These are phyloP conservation scores for Cyclotella atomus DNA, from an alignment of 108 stramenopile genomes.

Conservation along the genomic window DNA sequence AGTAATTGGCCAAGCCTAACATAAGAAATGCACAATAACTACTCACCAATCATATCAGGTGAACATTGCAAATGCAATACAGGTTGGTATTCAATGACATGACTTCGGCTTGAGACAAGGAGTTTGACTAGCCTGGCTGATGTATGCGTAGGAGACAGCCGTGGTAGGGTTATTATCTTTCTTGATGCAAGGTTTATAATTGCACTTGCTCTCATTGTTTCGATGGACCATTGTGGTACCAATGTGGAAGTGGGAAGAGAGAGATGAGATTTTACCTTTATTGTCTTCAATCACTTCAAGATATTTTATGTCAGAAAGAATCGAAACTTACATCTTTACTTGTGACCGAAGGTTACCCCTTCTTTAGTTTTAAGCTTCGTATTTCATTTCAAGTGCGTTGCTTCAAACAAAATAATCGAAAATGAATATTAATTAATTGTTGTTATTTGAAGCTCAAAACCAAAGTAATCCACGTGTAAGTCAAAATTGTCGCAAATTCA, in stretches of 20 bases:
- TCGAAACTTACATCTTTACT: background rate
- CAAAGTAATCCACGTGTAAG: background rate
- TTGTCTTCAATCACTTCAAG: too few relatives aligned
- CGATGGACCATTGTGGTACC: too few relatives aligned
- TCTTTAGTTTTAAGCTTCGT: slow-evolving; percentile 4
- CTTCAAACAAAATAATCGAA: background rate
- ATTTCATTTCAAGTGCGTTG: background rate
- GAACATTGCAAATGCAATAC: slow-evolving; percentile 22
- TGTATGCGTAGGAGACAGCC: slow-evolving; percentile 30
- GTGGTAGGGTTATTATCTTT: slow-evolving; percentile 29
- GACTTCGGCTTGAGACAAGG: background rate
- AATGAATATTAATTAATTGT: background rate
- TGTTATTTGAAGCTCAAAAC: background rate
- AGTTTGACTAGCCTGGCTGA: slow-evolving; percentile 10
- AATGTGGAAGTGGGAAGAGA: too few relatives aligned
- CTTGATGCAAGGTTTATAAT: slow-evolving; percentile 3
- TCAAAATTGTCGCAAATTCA: too few relatives aligned
- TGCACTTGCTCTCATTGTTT: background rate
- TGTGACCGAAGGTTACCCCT: too few relatives aligned
- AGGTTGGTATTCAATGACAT: slow-evolving; percentile 33
- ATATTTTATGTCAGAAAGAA: background rate
- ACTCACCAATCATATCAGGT: slow-evolving; percentile 14
- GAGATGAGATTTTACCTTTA: too few relatives aligned
- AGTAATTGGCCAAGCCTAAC: too few relatives aligned
- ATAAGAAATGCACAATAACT: too few relatives aligned